A percentile compares a stretch with the other conserved stretches of the same genome.
phyloP scores from a whole-genome alignment of 1,284 basidiomycete genomes.

The Neonothopanus nambi region DNA sequence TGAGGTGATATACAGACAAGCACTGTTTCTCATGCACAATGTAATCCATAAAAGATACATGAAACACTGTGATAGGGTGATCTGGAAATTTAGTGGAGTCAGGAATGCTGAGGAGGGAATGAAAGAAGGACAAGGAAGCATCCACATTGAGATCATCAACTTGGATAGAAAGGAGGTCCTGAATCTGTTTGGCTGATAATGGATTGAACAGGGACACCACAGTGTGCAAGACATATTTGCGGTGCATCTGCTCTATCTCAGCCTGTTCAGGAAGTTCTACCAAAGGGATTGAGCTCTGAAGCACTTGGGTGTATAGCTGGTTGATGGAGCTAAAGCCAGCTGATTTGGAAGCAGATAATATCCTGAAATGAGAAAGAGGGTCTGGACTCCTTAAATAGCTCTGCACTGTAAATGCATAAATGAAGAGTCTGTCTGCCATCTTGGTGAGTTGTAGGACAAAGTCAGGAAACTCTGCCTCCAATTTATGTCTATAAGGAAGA shows the following conservation, averaged over 20 bases:
- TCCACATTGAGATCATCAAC: too few relatives aligned
- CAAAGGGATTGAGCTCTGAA: constrained; percentile 7
- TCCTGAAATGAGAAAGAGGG: not conserved
- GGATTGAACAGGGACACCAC: constrained; percentile 13
- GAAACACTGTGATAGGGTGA: not conserved
- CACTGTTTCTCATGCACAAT: not conserved
- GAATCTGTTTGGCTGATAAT: constrained; percentile 12
- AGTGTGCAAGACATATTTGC: constrained; percentile 8
- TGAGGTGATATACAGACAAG: not conserved
- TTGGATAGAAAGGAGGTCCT: too few relatives aligned
- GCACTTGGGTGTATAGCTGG: constrained; percentile 16
- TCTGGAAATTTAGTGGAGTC: not conserved
- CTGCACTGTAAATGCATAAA: constrained; percentile 17
- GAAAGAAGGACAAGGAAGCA: too few relatives aligned
- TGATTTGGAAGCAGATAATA: not conserved
- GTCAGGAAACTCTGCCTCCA: too few relatives aligned
- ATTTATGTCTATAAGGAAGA: constrained; percentile 9
- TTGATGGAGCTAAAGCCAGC: not conserved
- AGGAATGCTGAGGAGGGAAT: not conserved
- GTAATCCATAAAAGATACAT: not conserved
- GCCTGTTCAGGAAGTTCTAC: not conserved
- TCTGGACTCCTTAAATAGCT: not conserved
- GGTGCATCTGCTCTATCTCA: not conserved
- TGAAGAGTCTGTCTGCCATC: constrained; percentile 13
- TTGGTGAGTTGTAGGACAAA: constrained; percentile 4